A percentile compares a stretch with the other conserved stretches of the same genome.
Conservation (phyloP, 345 rosid genomes). For the Melaleuca alternifolia region DNA sequence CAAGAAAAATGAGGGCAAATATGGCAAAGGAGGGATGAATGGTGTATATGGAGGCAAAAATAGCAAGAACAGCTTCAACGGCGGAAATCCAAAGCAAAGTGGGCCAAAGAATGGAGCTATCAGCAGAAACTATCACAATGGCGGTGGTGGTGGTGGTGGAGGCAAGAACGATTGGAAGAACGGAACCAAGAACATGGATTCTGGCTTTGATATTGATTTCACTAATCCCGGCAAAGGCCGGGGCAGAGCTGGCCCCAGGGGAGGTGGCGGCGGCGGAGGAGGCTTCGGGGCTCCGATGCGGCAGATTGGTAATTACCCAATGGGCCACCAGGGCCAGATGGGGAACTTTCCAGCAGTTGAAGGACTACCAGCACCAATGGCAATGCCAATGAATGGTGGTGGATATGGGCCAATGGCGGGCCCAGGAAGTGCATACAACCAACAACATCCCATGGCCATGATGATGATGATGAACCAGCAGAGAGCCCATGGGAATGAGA, state of each 20-base stretch:
- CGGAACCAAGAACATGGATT: background rate
- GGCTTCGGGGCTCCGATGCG: conserved; percentile 16
- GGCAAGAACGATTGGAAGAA: background rate
- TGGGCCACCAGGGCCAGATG: conserved; percentile 18
- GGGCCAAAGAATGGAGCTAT: background rate
- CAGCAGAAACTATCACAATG: background rate
- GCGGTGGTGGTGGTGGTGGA: background rate
- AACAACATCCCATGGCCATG: conserved; percentile 31
- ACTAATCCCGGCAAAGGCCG: background rate
- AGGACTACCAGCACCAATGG: conserved; percentile 40
- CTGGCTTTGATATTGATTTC: conserved; percentile 1
- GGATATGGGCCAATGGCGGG: background rate
- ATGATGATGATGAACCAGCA: conserved; percentile 64
- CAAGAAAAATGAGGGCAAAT: conserved; percentile 3
- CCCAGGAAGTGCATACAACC: background rate
- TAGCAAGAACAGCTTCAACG: background rate
- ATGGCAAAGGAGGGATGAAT: conserved; percentile 20
- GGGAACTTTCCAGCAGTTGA: conserved; percentile 33
- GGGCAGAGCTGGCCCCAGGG: background rate
- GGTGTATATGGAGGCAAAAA: background rate
- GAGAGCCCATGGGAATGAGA: conserved; percentile 38
- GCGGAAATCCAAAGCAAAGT: background rate
- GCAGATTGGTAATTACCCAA: conserved; percentile 10
- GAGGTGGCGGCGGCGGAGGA: background rate
- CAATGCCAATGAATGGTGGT: conserved; percentile 21